Evolutionary conservation across 1,139 yeast genomes (phyloP), one percentile per base, ranked within the genome.

Genomic region (Arxiozyma heterogenica): DNA sequence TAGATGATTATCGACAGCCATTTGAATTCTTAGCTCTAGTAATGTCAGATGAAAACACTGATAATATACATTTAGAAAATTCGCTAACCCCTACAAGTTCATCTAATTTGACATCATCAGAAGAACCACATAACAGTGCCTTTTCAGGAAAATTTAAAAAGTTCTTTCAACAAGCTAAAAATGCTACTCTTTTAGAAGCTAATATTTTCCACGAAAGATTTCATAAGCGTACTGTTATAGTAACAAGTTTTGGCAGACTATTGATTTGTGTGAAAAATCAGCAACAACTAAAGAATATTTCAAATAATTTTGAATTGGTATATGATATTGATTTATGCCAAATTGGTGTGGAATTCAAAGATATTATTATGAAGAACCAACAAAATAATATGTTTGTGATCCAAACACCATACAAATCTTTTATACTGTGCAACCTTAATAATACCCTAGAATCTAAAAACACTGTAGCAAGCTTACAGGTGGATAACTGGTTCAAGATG

Each of bases 391-490:
- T 55, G 18, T 58, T 66, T 23, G 63, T 60, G 1, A 56, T 64
- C 34, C 64, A 61, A 50, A 66, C 71, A 4, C 71, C 71, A 4
- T 65, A 60, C 53, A 60, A 64, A 47, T 61, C 70, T 2, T 66
- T 68, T 52, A 51, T 68, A 15, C 54, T 68, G 44, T 54, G 58
- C 44, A 54, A 64, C 45, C 38, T 57, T 27, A 56, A 55, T 27
- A 53, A 52, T 22, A 25, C 43, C 4, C 18, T 53, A 12, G 25
- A 38, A 2, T 44, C 51, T n/a, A 34, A 41, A 15, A 52, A 47
- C 17, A 34, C 9, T 3, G 42, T 48, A 6, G 22, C 39, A 41
- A 38, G 20, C 20, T 41, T 45, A 17, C 58, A 58, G 27, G 50
- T 55, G 23, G 51, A 55, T 12, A 42, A 54, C n/a, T 67, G 71